Evolutionary conservation across 345 rosid genomes (phyloP).

Genomic region (Gossypium rotundifolium): DNA sequence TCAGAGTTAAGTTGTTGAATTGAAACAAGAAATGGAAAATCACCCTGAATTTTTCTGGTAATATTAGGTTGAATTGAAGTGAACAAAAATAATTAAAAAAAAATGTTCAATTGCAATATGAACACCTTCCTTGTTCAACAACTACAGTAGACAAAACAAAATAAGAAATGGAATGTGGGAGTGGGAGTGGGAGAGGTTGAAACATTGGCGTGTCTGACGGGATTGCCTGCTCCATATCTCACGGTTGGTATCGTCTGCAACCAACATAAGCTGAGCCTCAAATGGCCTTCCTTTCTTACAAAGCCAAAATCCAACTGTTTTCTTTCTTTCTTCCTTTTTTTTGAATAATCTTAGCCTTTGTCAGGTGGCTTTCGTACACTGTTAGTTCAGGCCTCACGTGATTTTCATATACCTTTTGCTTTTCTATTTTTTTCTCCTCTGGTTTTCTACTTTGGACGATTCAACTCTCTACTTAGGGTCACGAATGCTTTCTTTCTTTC

Average conservation of each 20-base stretch:
- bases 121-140: neutral
- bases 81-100: neutral
- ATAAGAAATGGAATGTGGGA: neutral
- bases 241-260: conserved; percentile 11
- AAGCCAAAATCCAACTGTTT: neutral
- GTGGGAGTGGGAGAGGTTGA: neutral
- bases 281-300: neutral
- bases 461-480: neutral
- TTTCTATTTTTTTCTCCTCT: too few relatives aligned
- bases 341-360: neutral
- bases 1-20: neutral
- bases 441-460: neutral
- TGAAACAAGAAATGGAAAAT: neutral
- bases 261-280: neutral
- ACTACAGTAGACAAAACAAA: conserved; percentile 24
- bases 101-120: neutral
- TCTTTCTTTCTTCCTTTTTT: neutral
- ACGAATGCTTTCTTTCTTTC: neutral
- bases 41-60: neutral
- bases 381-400: conserved; percentile 10
- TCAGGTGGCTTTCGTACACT: neutral
- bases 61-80: neutral
- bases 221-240: neutral
- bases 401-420: neutral
- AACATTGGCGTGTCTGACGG: neutral